Base-by-base conservation (phyloP, 2,329 filamentous ascomycete genomes). In the Cladosporium sp. region DNA sequence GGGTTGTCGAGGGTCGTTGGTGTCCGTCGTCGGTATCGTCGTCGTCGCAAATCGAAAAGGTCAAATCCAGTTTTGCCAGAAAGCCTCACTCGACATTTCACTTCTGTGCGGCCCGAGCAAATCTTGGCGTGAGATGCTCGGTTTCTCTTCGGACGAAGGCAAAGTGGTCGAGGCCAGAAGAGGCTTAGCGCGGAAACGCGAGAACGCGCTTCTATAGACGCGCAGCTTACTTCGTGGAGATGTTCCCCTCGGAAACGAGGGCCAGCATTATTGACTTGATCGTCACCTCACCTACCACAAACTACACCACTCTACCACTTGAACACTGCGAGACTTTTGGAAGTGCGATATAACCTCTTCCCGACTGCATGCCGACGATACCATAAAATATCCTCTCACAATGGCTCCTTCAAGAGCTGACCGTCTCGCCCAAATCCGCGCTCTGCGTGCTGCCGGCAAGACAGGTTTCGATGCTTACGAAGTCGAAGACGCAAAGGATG, bases 381-480 rank as follows among this genome's bases (percentile, higher is more conserved):
- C 37, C 4, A 34, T 41, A 41, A 41, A 22, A n/a, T 29, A 15
- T 19, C n/a, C 17, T 32, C 13, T 19, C 37, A 22, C 43, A 52
- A 68, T 67, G 64, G 56, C 65, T 45, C 53, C 58, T 3, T 65
- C 63, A 30, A 56, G 58, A 54, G 65, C 66, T 19, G 64, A 67
- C 18, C 18, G 38, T 24, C 64, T 81, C 63, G 90, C 88, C 47
- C 88, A 95, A 77, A 81, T 97, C 58, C 82, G 82, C 63, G 90
- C 88, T 66, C 81, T 95, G 59, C 86, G 90, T 64, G 83, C 88
- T 62, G 83, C 90, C 48, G 93, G 93, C 71, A 96, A 95, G 77
- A 96, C 93, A 72, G 85, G 86, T 58, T 84, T 95, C 57, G 86
- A 90, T 62, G 83, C 80, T 53, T 99, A 97, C 73, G 77, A 96